A percentile compares a stretch with the other conserved stretches of the same genome.
These are phyloP conservation scores for Pholiota conissans DNA, from an alignment of 768 basidiomycete genomes.

Conservation along the genomic window DNA sequence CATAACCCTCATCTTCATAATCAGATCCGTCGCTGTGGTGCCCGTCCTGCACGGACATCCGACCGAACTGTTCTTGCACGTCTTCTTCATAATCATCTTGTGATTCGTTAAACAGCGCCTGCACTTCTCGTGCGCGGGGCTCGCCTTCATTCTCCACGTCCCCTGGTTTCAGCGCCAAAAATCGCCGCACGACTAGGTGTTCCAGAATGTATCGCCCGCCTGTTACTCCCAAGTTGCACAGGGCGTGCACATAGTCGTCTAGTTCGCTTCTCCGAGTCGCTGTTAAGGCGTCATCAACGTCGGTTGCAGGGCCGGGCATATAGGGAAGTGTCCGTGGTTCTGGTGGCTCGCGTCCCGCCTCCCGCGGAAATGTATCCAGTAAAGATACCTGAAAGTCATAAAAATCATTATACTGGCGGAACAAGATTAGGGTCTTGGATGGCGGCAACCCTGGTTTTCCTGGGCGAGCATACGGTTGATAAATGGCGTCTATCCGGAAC, in stretches of 20 bases:
- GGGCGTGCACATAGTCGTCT: conserved; percentile 81
- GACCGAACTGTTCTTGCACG: conserved; percentile 53
- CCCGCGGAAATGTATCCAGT: conserved; percentile 83
- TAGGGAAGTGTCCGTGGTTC: conserved; percentile 83
- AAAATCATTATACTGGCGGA: conserved; percentile 96
- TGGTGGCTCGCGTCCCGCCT: conserved; percentile 78
- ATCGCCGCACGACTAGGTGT: conserved; percentile 75
- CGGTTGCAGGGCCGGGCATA: conserved; percentile 93
- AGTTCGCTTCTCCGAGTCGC: conserved; percentile 79
- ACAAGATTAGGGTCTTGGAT: conserved; percentile 81
- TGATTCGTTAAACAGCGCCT: conserved; percentile 45
- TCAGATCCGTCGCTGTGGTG: conserved; percentile 64
- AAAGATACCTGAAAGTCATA: conserved; percentile 95
- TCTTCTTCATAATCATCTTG: conserved; percentile 38
- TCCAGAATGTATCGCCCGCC: conserved; percentile 82
- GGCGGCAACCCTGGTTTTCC: conserved; percentile 58
- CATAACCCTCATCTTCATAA: conserved; percentile 61
- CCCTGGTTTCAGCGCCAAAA: conserved; percentile 83
- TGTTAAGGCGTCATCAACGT: conserved; percentile 84
- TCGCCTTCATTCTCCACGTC: conserved; percentile 74
- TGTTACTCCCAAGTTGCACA: conserved; percentile 68
- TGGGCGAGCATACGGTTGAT: conserved; percentile 74
- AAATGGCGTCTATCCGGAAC: conserved; percentile 92
- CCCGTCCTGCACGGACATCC: conserved; percentile 46
- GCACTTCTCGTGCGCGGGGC: conserved; percentile 58